These are phyloP conservation scores for Leccinum huronense DNA, from an alignment of 1,284 basidiomycete species.

Conservation along the genomic window DNA sequence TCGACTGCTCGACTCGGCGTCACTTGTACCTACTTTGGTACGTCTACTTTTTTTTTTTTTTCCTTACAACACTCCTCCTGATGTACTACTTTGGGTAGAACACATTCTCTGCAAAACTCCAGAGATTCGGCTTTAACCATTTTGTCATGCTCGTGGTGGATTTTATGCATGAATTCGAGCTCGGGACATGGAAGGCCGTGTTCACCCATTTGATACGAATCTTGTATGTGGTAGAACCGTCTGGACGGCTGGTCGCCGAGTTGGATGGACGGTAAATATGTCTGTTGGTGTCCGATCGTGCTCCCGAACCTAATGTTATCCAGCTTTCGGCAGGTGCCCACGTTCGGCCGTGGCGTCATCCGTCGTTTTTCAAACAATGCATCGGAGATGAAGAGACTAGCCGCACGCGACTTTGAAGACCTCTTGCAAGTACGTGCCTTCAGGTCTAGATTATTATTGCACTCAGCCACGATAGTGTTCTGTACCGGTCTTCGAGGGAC, in stretches of 20 bases:
- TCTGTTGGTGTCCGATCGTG: neutral
- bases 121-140: constrained; percentile 14
- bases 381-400: constrained; percentile 9
- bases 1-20: neutral
- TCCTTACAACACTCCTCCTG: neutral
- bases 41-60: neutral
- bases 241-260: neutral
- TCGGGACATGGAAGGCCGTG: constrained; percentile 16
- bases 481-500: constrained; percentile 14
- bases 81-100: constrained; percentile 8
- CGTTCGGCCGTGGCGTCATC: constrained; percentile 14
- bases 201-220: neutral
- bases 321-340: constrained; percentile 12
- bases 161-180: constrained; percentile 29
- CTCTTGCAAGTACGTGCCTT: constrained; percentile 19
- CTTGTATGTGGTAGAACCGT: neutral
- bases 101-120: constrained; percentile 9
- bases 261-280: neutral
- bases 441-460: neutral
- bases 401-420: constrained; percentile 22
- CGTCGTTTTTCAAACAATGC: constrained; percentile 9
- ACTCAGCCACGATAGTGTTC: constrained; percentile 7
- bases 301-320: neutral
- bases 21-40: constrained; percentile 10
- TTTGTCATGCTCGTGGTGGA: constrained; percentile 21